Evolutionary conservation across 2,329 filamentous ascomycete species (phyloP).

Genomic region (Xenoacremonium recifei): DNA sequence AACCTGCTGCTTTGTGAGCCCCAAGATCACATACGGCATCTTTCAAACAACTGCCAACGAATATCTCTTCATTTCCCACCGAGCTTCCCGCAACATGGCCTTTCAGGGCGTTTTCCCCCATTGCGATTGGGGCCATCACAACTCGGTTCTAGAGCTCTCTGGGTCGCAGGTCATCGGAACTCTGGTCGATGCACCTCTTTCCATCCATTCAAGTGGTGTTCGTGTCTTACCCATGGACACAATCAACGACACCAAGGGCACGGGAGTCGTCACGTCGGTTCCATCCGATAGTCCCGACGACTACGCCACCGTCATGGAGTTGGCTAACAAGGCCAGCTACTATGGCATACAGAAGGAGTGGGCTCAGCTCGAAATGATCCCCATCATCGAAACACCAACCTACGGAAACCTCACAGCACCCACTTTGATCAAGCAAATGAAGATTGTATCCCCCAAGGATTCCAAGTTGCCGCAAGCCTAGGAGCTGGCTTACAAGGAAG

Average conservation of each 20-base stretch:
- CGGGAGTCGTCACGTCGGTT: constrained; percentile 92
- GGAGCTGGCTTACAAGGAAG: constrained; percentile 94
- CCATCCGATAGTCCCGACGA: constrained; percentile 94
- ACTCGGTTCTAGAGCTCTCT: constrained; percentile 70
- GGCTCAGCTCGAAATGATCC: constrained; percentile 85
- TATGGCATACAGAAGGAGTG: constrained; percentile 97
- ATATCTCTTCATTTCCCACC: constrained; percentile 80
- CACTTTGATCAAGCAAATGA: constrained; percentile 83
- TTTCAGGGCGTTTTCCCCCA: constrained; percentile 88
- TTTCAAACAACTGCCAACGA: constrained; percentile 77
- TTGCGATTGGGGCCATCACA: constrained; percentile 69
- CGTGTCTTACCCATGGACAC: constrained; percentile 94
- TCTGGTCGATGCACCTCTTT: constrained; percentile 86
- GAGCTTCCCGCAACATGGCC: constrained; percentile 93
- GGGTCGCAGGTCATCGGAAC: constrained; percentile 85
- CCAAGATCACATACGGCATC: constrained; percentile 84
- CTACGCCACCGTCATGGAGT: constrained; percentile 82
- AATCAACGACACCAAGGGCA: constrained; percentile 89
- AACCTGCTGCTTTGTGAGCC: constrained; percentile 91
- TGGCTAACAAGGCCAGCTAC: constrained; percentile 93
- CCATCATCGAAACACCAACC: constrained; percentile 84
- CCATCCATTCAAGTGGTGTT: constrained; percentile 77
- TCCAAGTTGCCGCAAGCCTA: constrained; percentile 88
- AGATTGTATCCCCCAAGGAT: constrained; percentile 97
- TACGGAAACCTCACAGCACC: constrained; percentile 85